These are phyloP conservation scores for Plasmodium inui DNA, from an alignment of 169 alveolate genomes.

Conservation along the genomic window DNA sequence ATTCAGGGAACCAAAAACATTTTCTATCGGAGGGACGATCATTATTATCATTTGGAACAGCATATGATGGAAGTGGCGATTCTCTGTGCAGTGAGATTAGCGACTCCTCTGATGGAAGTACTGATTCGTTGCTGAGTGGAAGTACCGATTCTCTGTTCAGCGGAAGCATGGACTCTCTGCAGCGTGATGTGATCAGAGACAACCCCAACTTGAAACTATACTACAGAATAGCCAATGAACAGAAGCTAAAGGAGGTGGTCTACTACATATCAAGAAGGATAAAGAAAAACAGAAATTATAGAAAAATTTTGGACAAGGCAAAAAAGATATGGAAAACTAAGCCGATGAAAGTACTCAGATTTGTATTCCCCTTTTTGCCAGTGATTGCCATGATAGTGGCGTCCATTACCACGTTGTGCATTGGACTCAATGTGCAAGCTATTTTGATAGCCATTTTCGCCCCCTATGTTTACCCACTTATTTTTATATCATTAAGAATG, in stretches of 20 bases:
- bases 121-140: neutral
- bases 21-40: neutral
- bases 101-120: neutral
- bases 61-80: neutral
- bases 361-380: neutral
- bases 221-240: neutral
- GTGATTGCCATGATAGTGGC: neutral
- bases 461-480: conserved; percentile 12
- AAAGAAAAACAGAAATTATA: neutral
- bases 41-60: neutral
- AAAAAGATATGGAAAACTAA: neutral
- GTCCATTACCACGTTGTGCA: neutral
- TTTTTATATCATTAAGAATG: conserved; percentile 12
- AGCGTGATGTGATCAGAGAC: neutral
- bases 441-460: conserved; percentile 15
- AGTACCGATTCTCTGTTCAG: neutral
- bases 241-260: neutral
- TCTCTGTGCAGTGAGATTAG: neutral
- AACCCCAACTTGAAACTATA: neutral
- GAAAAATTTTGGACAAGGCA: neutral
- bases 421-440: neutral
- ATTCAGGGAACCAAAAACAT: neutral
- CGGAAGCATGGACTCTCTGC: neutral
- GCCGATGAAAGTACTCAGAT: neutral
- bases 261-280: neutral